Base-by-base conservation (phyloP, 495 filamentous ascomycete genomes). In the Tuber borchii region DNA sequence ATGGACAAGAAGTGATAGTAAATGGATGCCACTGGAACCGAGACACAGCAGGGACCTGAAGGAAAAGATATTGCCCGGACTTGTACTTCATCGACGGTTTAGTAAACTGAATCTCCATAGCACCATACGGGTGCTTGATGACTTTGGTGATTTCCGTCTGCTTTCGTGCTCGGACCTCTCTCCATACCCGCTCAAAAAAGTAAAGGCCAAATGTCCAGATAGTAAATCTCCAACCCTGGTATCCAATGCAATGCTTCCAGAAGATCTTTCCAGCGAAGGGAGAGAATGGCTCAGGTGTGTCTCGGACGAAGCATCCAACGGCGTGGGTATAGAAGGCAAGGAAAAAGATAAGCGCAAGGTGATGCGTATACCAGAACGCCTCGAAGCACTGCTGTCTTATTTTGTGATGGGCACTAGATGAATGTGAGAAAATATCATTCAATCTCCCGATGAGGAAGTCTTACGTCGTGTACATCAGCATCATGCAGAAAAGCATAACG, bases 361-460 rank as follows among this genome's bases (percentile, higher is more conserved):
- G 96, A 84, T 99, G 95, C 17, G 93, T 97, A 84, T 99, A 99
- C 95, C 95, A 98, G 83, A 99, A 99, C 1, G 95, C 95, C 85
- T 99, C 95, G 84, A 92, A 99, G 2, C 92, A 96, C 82, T 99
- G 95, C 83, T 98, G 93, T 71, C 95, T 92, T 80, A 99, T 98
- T 78, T 92, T 91, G 79, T 90, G 88, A 82, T 99, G 95, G 6
- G 95, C 91, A 12, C 73, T 76, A 16, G 5, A 46, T 20, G n/a
- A 77, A 26, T 65, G 68, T 75, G 31, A 75, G 61, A 71, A 70
- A 43, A 40, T 19, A 5, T 19, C 14, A n/a, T 8, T 26, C 31
- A 42, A 17, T 22, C 40, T 17, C 7, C 8, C 1, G 26, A 37
- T 8, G 22, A 31, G 51, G 16, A 22, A 16, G 19, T 7, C 51